Evolutionary conservation across 345 rosid genomes (phyloP), one percentile per base, ranked within the genome.

Genomic region (Eucalyptus marginata): DNA sequence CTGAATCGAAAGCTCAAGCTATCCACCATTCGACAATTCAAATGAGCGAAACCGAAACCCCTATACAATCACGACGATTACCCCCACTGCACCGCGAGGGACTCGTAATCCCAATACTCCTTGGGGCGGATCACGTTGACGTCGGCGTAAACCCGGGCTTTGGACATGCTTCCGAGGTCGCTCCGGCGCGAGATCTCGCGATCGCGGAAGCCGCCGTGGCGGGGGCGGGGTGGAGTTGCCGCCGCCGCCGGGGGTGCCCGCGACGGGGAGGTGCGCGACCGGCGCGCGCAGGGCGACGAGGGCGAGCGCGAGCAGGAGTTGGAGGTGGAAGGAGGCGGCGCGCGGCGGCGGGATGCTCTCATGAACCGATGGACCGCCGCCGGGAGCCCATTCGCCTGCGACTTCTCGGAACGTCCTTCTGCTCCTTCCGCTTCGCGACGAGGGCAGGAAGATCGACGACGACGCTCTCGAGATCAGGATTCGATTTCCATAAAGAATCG

Each of bases 91-190:
- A 94, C 94, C 76, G 92, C 71, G 87, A 94, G 92, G 43, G 94
- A 87, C 92, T 94, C 95, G 92, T 94, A 94, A 89, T 94, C 94
- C 95, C 95, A 94, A 31, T 93, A 94, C 86, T 94, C 99, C 93
- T 97, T 97, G 49, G 99, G 96, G 25, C 99, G 95, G 49, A 95
- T 58, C 87, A 96, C 97, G 92, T 98, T 98, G 33, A 98, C 93
- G 54, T 98, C 98, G 18, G 98, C 36, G 92, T 97, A 98, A 76
- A 97, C 98, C 47, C 97, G 94, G 47, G 99, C 93, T 90, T 98
- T 98, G 88, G 98, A 98, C 99, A 98, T 97, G 93, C 88, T 90
- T 86, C 90, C 80, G 87, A 88, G 92, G 36, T 59, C 86, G 71
- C 14, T 11, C 24, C 66, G 27, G 80, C 27, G 20, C 20, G 86